phyloP scores from a whole-genome alignment of 1,284 basidiomycete genomes.

The Cutaneotrichosporon mucoides region DNA sequence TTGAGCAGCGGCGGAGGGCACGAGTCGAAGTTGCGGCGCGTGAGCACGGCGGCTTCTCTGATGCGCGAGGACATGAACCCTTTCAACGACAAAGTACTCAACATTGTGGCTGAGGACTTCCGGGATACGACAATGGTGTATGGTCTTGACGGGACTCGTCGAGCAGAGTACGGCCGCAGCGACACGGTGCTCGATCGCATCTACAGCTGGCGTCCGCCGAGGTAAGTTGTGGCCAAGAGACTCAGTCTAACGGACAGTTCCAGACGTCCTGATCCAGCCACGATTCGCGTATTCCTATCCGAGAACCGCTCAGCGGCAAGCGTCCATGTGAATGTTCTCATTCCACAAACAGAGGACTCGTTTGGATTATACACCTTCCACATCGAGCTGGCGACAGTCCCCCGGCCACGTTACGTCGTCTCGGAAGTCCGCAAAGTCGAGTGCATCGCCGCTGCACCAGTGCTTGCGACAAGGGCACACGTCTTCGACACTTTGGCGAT shows the following conservation, averaged over 20 bases:
- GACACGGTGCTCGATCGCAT: conserved; percentile 41
- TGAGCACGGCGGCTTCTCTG: background rate
- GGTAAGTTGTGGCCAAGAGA: conserved; percentile 21
- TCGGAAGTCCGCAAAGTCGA: conserved; percentile 38
- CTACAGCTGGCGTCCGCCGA: conserved; percentile 32
- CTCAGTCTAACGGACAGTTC: background rate
- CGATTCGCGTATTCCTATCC: conserved; percentile 37
- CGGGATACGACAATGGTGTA: conserved; percentile 49
- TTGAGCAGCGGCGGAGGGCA: background rate
- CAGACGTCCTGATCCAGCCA: conserved; percentile 50
- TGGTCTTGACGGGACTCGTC: conserved; percentile 24
- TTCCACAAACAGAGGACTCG: conserved; percentile 49
- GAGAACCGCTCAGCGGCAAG: conserved; percentile 28
- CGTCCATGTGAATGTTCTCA: conserved; percentile 51
- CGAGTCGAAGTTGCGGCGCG: background rate
- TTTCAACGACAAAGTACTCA: background rate
- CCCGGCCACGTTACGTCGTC: conserved; percentile 42
- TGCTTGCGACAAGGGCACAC: conserved; percentile 60
- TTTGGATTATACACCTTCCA: conserved; percentile 55
- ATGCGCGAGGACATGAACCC: conserved; percentile 8
- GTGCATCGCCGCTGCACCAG: conserved; percentile 56
- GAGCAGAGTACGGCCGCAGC: conserved; percentile 25
- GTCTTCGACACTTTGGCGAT: conserved; percentile 67
- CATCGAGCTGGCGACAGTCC: conserved; percentile 47
- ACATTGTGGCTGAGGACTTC: conserved; percentile 54